Conservation (phyloP, 2,329 filamentous ascomycete genomes). For the Zymoseptoria crescenta region DNA sequence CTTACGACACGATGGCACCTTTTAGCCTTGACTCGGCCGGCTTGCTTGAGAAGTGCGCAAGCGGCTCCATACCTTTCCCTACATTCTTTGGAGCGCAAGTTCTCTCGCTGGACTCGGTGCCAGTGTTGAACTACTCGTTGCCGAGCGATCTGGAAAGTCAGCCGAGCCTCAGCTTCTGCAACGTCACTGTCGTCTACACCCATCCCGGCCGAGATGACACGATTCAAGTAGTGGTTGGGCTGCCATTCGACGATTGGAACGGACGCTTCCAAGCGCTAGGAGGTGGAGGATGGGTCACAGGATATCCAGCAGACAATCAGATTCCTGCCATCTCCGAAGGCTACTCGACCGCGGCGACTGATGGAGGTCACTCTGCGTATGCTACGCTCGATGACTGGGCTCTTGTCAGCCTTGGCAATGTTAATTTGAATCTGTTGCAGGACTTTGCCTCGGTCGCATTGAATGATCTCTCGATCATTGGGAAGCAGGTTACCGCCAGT, state of each 20-base stretch:
- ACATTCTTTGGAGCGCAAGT: too few relatives aligned
- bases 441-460: slow-evolving; percentile 28
- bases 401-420: slow-evolving; percentile 22
- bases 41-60: too few relatives aligned
- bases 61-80: too few relatives aligned
- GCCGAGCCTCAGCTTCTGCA: slow-evolving; percentile 23
- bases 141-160: too few relatives aligned
- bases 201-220: slow-evolving; percentile 31
- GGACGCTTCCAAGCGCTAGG: slow-evolving; percentile 34
- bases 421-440: slow-evolving; percentile 27
- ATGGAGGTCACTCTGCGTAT: slow-evolving; percentile 19
- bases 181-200: slow-evolving; percentile 33
- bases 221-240: slow-evolving; percentile 28
- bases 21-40: too few relatives aligned
- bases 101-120: too few relatives aligned
- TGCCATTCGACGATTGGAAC: slow-evolving; percentile 29
- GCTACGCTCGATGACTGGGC: slow-evolving; percentile 12
- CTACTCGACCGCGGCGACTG: slow-evolving; percentile 23
- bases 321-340: slow-evolving; percentile 15
- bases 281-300: slow-evolving; percentile 31
- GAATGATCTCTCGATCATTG: slow-evolving; percentile 29
- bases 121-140: too few relatives aligned
- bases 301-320: neutral
- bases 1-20: too few relatives aligned
- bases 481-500: slow-evolving; percentile 19